Evolutionary conservation across 768 basidiomycete species (phyloP).

Genomic region (Coprinellus aureogranulatus): DNA sequence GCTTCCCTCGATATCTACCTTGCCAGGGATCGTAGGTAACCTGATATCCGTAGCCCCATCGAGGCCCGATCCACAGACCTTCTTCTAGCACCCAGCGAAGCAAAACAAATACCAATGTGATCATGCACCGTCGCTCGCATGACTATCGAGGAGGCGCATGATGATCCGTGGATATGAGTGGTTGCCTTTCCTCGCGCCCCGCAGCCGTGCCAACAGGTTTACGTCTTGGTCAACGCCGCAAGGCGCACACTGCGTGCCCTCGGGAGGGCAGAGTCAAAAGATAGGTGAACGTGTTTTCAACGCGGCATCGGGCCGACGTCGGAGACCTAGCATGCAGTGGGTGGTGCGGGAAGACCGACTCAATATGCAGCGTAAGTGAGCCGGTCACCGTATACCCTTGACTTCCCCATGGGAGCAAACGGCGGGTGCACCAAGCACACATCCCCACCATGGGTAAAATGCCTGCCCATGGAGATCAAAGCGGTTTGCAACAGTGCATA

Average conservation of each 20-base stretch:
- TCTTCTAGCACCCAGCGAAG: not conserved
- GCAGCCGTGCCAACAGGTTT: not conserved
- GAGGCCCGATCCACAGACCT: not conserved
- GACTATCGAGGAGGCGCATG: not conserved
- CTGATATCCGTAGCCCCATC: not conserved
- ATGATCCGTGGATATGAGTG: conserved; percentile 5
- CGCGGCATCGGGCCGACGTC: conserved; percentile 2
- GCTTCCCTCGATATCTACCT: not conserved
- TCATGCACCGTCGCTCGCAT: not conserved
- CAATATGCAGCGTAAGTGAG: no score
- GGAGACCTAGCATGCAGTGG: not conserved
- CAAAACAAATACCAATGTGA: not conserved
- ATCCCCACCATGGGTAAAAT: not conserved
- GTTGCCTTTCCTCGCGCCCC: not conserved
- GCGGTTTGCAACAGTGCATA: not conserved
- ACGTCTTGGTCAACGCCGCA: not conserved
- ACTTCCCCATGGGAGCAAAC: not conserved
- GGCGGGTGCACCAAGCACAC: not conserved
- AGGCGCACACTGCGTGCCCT: not conserved
- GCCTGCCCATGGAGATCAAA: not conserved
- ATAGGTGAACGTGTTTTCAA: no score
- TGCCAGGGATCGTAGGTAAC: not conserved
- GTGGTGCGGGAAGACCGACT: no score
- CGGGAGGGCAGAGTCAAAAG: no score
- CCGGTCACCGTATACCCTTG: no score